These are phyloP conservation scores for Bromus sterilis DNA, from an alignment of 176 grass and related monocot species.

Conservation along the genomic window DNA sequence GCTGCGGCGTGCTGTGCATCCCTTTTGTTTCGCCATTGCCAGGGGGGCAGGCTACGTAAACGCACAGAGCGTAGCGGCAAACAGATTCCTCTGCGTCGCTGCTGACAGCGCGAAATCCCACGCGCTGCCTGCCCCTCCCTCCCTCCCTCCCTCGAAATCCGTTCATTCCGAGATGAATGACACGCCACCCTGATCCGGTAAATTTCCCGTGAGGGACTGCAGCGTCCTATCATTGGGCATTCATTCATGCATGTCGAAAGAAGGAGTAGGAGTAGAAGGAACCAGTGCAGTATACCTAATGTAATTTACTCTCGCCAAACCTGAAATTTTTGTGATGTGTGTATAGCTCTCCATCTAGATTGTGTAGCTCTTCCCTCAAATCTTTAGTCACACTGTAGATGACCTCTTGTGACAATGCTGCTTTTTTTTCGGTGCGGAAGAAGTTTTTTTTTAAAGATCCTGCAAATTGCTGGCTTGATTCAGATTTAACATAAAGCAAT, in stretches of 20 bases:
- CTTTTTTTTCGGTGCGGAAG: neutral
- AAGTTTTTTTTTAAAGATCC: neutral
- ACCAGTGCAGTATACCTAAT: neutral
- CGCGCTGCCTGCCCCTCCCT: neutral
- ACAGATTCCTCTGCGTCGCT: slow-evolving; percentile 19
- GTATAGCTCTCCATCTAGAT: neutral
- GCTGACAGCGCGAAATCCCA: neutral
- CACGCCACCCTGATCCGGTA: neutral
- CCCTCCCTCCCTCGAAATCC: neutral
- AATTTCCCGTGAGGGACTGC: neutral
- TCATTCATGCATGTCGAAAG: neutral
- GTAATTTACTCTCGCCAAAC: neutral
- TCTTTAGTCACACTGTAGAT: neutral
- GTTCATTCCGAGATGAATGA: neutral
- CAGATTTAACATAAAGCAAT: too few relatives aligned
- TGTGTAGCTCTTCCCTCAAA: neutral
- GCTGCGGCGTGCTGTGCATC: neutral
- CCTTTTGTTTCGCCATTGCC: slow-evolving; percentile 10
- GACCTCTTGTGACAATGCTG: neutral
- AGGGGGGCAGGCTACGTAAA: neutral
- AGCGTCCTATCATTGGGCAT: neutral
- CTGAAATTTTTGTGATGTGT: neutral
- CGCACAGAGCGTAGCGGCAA: neutral
- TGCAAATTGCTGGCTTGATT: too few relatives aligned
- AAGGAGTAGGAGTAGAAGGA: neutral